These are phyloP conservation scores for Talaromyces marneffei DNA, from an alignment of 2,329 filamentous ascomycete species.

Conservation along the genomic window DNA sequence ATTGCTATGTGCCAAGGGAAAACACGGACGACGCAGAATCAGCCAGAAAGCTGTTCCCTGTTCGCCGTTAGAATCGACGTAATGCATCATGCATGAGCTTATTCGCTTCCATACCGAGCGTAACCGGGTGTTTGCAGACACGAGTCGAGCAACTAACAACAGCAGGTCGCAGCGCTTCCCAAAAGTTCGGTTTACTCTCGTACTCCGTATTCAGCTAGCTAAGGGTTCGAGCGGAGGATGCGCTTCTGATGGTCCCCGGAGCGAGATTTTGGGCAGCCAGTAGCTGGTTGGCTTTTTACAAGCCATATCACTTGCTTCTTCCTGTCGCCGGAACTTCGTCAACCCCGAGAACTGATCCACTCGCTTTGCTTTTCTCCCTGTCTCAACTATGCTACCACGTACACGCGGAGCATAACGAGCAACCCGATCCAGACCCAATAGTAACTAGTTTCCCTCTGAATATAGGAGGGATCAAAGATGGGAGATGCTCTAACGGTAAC, in stretches of 20 bases:
- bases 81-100: slow-evolving; percentile 4
- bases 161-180: not conserved
- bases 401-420: not conserved
- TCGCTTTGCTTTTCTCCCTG: not conserved
- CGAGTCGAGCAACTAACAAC: not conserved
- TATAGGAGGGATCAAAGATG: not conserved
- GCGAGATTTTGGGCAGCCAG: not conserved
- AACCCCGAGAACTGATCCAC: not conserved
- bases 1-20: not conserved
- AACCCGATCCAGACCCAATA: not conserved
- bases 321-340: not conserved
- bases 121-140: not conserved
- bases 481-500: not conserved
- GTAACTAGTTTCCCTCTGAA: not conserved
- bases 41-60: not conserved
- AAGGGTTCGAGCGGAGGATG: not conserved
- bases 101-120: not conserved
- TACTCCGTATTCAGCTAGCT: not conserved
- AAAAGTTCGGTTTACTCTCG: not conserved
- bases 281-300: not conserved
- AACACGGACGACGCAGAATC: not conserved
- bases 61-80: not conserved
- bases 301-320: not conserved
- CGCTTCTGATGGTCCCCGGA: not conserved
- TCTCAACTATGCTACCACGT: not conserved